These are phyloP conservation scores for Glarea lozoyensis DNA, from an alignment of 495 filamentous ascomycete genomes.

Conservation along the genomic window DNA sequence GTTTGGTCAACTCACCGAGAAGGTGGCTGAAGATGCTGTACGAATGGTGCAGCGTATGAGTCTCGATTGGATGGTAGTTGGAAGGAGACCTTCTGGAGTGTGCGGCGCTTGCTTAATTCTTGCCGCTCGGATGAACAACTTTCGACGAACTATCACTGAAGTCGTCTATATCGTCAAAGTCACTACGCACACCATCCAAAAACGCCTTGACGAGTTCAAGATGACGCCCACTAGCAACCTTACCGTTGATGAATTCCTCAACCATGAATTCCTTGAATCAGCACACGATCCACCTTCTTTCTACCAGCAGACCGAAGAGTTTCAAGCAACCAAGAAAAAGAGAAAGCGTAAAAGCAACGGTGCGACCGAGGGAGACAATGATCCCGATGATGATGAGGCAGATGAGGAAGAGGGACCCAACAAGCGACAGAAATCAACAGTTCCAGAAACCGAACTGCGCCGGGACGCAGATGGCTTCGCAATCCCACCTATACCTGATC, in stretches of 20 bases:
- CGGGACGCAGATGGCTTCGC: constrained; percentile 46
- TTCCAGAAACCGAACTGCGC: constrained; percentile 20
- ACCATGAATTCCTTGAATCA: constrained; percentile 41
- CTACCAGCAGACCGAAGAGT: constrained; percentile 49
- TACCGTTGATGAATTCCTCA: constrained; percentile 81
- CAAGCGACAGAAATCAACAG: constrained; percentile 9
- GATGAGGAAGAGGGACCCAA: constrained; percentile 9
- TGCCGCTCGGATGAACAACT: constrained; percentile 95
- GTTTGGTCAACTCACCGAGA: constrained; percentile 66
- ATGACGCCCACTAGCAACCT: constrained; percentile 68
- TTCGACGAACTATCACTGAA: constrained; percentile 80
- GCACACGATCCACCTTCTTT: constrained; percentile 75
- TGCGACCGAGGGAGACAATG: constrained; percentile 26
- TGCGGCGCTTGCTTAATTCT: constrained; percentile 92
- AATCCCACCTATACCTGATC: constrained; percentile 29
- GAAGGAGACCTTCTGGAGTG: constrained; percentile 85
- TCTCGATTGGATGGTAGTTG: constrained; percentile 89
- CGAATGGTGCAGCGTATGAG: constrained; percentile 86
- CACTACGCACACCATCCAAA: constrained; percentile 79
- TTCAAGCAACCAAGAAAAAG: constrained; percentile 37
- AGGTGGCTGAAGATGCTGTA: constrained; percentile 77
- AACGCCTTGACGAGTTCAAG: constrained; percentile 84
- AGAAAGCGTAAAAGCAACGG: constrained; percentile 34
- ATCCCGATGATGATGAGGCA: constrained; percentile 14
- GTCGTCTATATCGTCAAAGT: constrained; percentile 96